A percentile compares a stretch with the other conserved stretches of the same genome.
These are phyloP conservation scores for Zangia roseola DNA, from an alignment of 768 basidiomycete genomes.

Conservation along the genomic window DNA sequence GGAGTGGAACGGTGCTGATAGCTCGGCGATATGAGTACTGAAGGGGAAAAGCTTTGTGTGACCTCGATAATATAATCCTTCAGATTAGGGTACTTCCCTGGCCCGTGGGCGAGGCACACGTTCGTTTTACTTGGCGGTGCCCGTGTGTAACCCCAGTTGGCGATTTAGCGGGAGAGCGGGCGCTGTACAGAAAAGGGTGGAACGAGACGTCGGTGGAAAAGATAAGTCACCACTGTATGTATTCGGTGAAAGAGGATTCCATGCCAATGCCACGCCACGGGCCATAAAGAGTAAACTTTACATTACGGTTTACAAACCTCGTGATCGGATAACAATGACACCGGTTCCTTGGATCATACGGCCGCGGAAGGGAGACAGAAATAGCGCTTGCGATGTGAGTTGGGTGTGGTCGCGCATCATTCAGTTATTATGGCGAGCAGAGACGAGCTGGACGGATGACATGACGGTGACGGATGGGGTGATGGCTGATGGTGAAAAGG, in stretches of 20 bases:
- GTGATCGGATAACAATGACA: constrained; percentile 19
- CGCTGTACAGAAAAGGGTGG: neutral
- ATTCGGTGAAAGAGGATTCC: constrained; percentile 6
- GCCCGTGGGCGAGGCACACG: constrained; percentile 5
- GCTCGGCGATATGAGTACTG: constrained; percentile 19
- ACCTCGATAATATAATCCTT: neutral
- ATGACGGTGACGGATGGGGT: neutral
- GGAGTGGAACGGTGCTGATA: constrained; percentile 15
- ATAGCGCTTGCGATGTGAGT: constrained; percentile 5
- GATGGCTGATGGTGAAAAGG: neutral
- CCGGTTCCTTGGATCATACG: constrained; percentile 31
- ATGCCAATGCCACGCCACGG: constrained; percentile 21
- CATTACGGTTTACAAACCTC: constrained; percentile 19
- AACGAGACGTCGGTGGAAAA: constrained; percentile 1
- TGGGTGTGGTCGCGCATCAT: neutral
- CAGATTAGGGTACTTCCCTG: neutral
- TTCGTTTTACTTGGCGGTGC: neutral
- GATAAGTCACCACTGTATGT: constrained; percentile 2
- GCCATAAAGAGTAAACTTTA: constrained; percentile 20
- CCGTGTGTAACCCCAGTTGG: constrained; percentile 5
- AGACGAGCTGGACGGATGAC: neutral
- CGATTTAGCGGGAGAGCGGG: neutral
- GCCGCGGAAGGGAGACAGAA: constrained; percentile 28
- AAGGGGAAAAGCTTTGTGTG: constrained; percentile 5
- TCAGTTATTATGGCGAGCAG: neutral